These are phyloP conservation scores for Apophysomyces variabilis DNA, from an alignment of 371 early-diverging fungal genomes.

Conservation along the genomic window DNA sequence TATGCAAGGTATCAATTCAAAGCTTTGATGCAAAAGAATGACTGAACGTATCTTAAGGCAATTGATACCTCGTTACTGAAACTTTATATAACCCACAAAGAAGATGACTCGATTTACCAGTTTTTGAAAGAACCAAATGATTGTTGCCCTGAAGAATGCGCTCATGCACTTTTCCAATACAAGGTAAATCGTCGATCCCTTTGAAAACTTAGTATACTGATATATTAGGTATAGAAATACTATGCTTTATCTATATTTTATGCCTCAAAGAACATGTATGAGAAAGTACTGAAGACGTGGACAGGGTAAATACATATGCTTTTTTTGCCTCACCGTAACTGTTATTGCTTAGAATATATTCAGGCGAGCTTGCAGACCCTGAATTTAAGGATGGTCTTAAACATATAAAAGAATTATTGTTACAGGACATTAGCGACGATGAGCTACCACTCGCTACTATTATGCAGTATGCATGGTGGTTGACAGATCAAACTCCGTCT, in stretches of 20 bases:
- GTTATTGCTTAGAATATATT: constrained; percentile 47
- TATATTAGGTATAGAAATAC: constrained; percentile 43
- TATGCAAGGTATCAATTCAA: constrained; percentile 29
- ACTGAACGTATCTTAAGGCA: constrained; percentile 39
- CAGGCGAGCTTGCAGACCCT: constrained; percentile 54
- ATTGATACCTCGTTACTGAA: constrained; percentile 72
- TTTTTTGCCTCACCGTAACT: neutral
- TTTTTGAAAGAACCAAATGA: constrained; percentile 60
- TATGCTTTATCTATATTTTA: constrained; percentile 72
- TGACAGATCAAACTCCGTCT: constrained; percentile 52
- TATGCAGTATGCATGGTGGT: constrained; percentile 66
- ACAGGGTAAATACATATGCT: constrained; percentile 50
- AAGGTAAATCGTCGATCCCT: constrained; percentile 40
- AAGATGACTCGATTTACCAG: constrained; percentile 42
- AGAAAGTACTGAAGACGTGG: constrained; percentile 69
- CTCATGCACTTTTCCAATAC: constrained; percentile 39
- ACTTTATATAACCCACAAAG: constrained; percentile 55
- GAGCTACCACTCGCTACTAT: constrained; percentile 41
- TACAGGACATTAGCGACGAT: constrained; percentile 34
- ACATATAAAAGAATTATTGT: constrained; percentile 53
- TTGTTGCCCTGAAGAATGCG: constrained; percentile 58
- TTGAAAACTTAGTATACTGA: neutral
- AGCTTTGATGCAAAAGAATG: neutral
- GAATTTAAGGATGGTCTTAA: constrained; percentile 58
- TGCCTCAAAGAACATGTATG: constrained; percentile 53